A percentile compares a stretch with the other conserved stretches of the same genome.
Conservation (phyloP, 208 protist genomes). For the Novymonas esmeraldas region DNA sequence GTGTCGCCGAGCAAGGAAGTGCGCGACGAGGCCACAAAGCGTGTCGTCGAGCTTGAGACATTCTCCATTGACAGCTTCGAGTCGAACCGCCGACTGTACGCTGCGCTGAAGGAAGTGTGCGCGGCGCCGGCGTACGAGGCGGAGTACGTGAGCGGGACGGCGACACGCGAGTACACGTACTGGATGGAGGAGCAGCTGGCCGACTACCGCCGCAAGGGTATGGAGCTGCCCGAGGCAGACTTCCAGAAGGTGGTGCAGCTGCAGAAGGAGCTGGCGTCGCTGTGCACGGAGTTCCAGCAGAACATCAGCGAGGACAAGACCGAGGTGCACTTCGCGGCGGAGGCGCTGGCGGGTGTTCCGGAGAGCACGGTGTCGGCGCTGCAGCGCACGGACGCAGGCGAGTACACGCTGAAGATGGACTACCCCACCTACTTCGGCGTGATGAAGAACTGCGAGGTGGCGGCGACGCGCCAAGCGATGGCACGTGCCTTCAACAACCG, state of each 20-base stretch:
- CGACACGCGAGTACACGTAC: constrained; percentile 60
- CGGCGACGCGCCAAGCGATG: constrained; percentile 67
- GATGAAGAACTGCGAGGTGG: constrained; percentile 85
- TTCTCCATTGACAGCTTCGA: constrained; percentile 77
- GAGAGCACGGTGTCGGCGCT: constrained; percentile 47
- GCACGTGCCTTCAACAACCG: constrained; percentile 66
- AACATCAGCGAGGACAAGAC: constrained; percentile 86
- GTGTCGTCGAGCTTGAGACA: constrained; percentile 60
- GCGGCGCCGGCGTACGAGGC: constrained; percentile 30
- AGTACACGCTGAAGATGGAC: constrained; percentile 77
- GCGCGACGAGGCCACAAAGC: constrained; percentile 67
- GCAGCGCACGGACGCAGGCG: constrained; percentile 36
- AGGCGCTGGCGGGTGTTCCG: constrained; percentile 73
- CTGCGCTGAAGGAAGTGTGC: constrained; percentile 55
- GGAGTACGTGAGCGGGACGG: constrained; percentile 40
- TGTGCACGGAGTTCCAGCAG: constrained; percentile 72
- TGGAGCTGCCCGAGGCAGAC: constrained; percentile 66
- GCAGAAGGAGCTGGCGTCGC: constrained; percentile 66
- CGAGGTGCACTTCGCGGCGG: constrained; percentile 44
- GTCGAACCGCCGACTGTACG: constrained; percentile 67
- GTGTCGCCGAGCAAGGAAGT: constrained; percentile 58
- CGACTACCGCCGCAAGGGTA: constrained; percentile 64
- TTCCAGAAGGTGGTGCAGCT: constrained; percentile 67
- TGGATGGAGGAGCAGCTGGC: constrained; percentile 72
- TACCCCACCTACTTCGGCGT: constrained; percentile 89